These are phyloP conservation scores for Cornus suecica DNA, from an alignment of 148 eudicot genomes.

Conservation along the genomic window DNA sequence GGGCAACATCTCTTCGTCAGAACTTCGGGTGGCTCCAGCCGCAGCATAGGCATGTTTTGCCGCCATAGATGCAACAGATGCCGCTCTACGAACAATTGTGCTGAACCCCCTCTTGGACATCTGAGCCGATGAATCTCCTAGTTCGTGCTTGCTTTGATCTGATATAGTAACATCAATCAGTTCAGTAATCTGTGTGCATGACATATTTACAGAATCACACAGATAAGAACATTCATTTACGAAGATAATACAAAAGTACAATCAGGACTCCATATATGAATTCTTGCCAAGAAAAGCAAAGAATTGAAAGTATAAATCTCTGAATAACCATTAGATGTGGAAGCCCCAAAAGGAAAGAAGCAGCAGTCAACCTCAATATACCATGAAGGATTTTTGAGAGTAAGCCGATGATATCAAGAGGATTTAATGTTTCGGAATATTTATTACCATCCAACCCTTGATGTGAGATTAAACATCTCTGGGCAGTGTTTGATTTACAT, in stretches of 20 bases:
- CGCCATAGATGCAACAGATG: constrained; percentile 79
- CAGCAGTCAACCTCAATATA: too few relatives aligned
- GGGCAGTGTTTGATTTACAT: too few relatives aligned
- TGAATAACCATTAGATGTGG: not conserved
- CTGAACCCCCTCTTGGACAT: constrained; percentile 56
- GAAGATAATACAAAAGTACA: not conserved
- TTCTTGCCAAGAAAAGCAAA: not conserved
- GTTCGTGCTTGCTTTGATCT: constrained; percentile 76
- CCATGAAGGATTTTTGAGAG: too few relatives aligned
- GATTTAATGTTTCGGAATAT: too few relatives aligned
- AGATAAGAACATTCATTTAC: too few relatives aligned
- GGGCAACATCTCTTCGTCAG: constrained; percentile 84
- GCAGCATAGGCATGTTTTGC: constrained; percentile 83
- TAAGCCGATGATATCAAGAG: too few relatives aligned
- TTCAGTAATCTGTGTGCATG: constrained; percentile 5
- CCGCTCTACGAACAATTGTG: constrained; percentile 68
- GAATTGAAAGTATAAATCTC: not conserved
- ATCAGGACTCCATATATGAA: not conserved
- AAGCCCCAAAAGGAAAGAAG: not conserved
- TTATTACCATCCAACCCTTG: too few relatives aligned
- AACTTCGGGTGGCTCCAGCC: constrained; percentile 44
- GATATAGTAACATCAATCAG: constrained; percentile 12
- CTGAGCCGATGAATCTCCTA: constrained; percentile 57
- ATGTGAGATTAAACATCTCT: too few relatives aligned
- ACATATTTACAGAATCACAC: not conserved